Evolutionary conservation across 2,329 filamentous ascomycete species (phyloP).

Genomic region (Colletotrichum higginsianum): DNA sequence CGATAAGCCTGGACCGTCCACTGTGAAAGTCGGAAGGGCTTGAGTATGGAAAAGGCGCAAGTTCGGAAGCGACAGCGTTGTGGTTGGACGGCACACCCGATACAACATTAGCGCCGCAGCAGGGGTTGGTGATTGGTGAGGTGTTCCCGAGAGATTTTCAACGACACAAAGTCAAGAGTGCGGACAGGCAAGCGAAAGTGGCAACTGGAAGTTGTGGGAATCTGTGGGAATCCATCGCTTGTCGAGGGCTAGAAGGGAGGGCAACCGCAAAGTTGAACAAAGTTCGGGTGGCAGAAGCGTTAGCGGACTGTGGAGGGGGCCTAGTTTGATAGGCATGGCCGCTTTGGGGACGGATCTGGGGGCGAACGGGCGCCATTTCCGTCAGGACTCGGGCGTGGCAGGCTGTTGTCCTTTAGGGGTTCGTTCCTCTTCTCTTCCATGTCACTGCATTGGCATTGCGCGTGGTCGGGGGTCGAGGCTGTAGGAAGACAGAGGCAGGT

Average conservation of each 20-base stretch:
- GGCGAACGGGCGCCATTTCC: constrained; percentile 35
- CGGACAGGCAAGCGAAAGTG: constrained; percentile 11
- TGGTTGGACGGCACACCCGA: constrained; percentile 18
- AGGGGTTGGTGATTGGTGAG: constrained; percentile 13
- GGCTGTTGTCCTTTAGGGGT: constrained; percentile 27
- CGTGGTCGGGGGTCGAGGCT: constrained; percentile 13
- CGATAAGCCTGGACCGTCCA: neutral
- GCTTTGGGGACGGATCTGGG: constrained; percentile 29
- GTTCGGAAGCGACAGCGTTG: constrained; percentile 1
- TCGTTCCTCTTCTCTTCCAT: constrained; percentile 34
- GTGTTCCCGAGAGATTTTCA: neutral
- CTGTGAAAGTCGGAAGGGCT: neutral
- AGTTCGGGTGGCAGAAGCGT: constrained; percentile 25
- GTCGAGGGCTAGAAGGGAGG: constrained; percentile 2
- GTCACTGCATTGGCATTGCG: constrained; percentile 16
- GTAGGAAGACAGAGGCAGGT: constrained; percentile 24
- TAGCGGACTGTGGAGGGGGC: constrained; percentile 17
- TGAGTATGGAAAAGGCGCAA: constrained; percentile 10
- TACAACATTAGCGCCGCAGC: constrained; percentile 15
- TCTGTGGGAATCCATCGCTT: neutral
- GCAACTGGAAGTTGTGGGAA: constrained; percentile 15
- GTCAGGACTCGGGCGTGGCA: constrained; percentile 13
- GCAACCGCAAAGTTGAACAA: neutral
- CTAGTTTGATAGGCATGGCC: constrained; percentile 23
- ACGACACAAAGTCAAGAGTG: neutral